phyloP scores from a whole-genome alignment of 1,284 basidiomycete species.

The Tylopilus orsonianus region DNA sequence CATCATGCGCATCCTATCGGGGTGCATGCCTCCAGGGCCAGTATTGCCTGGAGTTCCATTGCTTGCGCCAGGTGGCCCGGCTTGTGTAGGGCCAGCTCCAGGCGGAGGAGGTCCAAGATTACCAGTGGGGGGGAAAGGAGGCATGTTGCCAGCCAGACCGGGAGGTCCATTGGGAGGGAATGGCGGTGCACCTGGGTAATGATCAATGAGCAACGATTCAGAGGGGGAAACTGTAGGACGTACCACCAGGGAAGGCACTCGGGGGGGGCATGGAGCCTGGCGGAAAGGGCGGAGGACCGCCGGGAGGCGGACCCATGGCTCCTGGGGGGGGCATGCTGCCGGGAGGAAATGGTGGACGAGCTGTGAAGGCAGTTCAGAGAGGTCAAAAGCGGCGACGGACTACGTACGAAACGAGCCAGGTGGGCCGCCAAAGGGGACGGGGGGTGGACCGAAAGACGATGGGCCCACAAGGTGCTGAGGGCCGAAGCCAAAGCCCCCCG shows the following conservation, averaged over 20 bases:
- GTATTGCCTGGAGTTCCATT: slow-evolving; percentile 33
- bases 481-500: slow-evolving; percentile 79
- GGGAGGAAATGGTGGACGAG: slow-evolving; percentile 72
- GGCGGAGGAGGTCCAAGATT: slow-evolving; percentile 37
- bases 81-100: slow-evolving; percentile 35
- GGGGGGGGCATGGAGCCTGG: slow-evolving; percentile 40
- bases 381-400: neutral
- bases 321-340: slow-evolving; percentile 49
- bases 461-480: slow-evolving; percentile 61
- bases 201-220: slow-evolving; percentile 1
- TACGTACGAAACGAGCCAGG: slow-evolving; percentile 21
- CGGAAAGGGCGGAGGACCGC: slow-evolving; percentile 41
- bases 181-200: slow-evolving; percentile 48
- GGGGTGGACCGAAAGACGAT: slow-evolving; percentile 37
- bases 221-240: slow-evolving; percentile 17
- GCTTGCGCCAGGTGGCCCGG: slow-evolving; percentile 21
- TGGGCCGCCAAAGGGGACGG: slow-evolving; percentile 53
- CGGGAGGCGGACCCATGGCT: slow-evolving; percentile 57
- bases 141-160: slow-evolving; percentile 37
- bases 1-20: slow-evolving; percentile 87
- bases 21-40: slow-evolving; percentile 67
- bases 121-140: slow-evolving; percentile 48
- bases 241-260: slow-evolving; percentile 42
- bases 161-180: slow-evolving; percentile 55
- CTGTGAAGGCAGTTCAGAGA: slow-evolving; percentile 29